Conservation (phyloP, 2,329 filamentous ascomycete genomes). For the Albifimbria verrucaria region DNA sequence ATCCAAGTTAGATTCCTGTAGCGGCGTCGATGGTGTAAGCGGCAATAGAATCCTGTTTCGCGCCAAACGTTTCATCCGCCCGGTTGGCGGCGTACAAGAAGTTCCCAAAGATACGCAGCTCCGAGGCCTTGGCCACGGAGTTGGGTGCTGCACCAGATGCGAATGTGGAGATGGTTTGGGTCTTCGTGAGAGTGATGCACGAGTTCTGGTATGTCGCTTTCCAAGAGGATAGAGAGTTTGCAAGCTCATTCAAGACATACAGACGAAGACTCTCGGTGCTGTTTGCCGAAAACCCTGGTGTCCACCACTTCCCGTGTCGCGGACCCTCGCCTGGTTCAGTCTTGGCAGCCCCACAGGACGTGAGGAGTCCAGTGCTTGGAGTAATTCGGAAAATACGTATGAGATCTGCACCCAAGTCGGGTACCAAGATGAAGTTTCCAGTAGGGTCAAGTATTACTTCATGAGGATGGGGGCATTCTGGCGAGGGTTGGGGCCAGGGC, state of each 20-base stretch:
- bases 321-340: slow-evolving; percentile 47
- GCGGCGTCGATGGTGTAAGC: slow-evolving; percentile 44
- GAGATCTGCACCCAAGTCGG: slow-evolving; percentile 53
- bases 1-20: slow-evolving; percentile 50
- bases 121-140: slow-evolving; percentile 48
- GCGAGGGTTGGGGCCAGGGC: slow-evolving; percentile 42
- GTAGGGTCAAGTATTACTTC: slow-evolving; percentile 46
- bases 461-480: slow-evolving; percentile 56
- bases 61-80: slow-evolving; percentile 54
- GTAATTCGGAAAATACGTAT: slow-evolving; percentile 52
- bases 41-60: slow-evolving; percentile 52
- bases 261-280: slow-evolving; percentile 21
- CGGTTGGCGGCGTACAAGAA: slow-evolving; percentile 62
- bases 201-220: slow-evolving; percentile 40
- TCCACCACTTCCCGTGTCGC: slow-evolving; percentile 51
- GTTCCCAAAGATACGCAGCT: slow-evolving; percentile 49
- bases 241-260: slow-evolving; percentile 46
- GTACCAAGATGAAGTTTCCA: slow-evolving; percentile 44
- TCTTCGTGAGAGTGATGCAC: slow-evolving; percentile 43
- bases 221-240: slow-evolving; percentile 49
- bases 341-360: slow-evolving; percentile 38
- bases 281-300: slow-evolving; percentile 21
- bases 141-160: slow-evolving; percentile 38
- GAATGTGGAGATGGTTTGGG: slow-evolving; percentile 45
- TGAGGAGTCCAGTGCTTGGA: slow-evolving; percentile 38